Evolutionary conservation across 1,139 yeast species (phyloP).

Genomic region (Kurtzmaniella quercitrusa): DNA sequence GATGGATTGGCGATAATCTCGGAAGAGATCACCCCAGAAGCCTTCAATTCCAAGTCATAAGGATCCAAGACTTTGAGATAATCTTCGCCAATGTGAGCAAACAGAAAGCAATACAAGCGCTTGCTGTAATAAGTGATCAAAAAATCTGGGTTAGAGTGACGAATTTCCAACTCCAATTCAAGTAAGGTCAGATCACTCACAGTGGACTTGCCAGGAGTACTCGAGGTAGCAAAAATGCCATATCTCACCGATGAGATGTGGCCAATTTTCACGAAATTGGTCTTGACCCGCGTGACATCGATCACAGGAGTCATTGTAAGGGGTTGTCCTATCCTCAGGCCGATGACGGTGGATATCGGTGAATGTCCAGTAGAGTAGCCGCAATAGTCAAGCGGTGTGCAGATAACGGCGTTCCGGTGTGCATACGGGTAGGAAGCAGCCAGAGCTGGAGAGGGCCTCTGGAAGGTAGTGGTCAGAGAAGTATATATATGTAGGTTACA

Average conservation of each 20-base stretch:
- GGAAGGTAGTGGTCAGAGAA: too few species aligned
- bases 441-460: too few species aligned
- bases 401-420: neutral
- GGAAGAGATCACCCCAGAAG: constrained; percentile 23
- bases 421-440: neutral
- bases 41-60: constrained; percentile 26
- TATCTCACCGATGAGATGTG: constrained; percentile 31
- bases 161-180: constrained; percentile 55
- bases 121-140: constrained; percentile 58
- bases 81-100: constrained; percentile 35
- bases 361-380: neutral
- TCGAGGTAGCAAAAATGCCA: constrained; percentile 28
- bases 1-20: constrained; percentile 25
- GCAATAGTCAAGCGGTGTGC: neutral
- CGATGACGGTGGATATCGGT: neutral
- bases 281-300: constrained; percentile 11
- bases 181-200: constrained; percentile 39
- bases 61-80: constrained; percentile 27
- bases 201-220: constrained; percentile 3
- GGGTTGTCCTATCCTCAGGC: neutral
- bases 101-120: constrained; percentile 53
- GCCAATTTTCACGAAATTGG: constrained; percentile 41
- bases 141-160: constrained; percentile 48
- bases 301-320: neutral
- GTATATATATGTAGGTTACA: too few species aligned